A percentile compares a stretch with the other conserved stretches of the same genome.
These are phyloP conservation scores for Shiraia bambusicola DNA, from an alignment of 2,329 filamentous ascomycete genomes.

Conservation along the genomic window DNA sequence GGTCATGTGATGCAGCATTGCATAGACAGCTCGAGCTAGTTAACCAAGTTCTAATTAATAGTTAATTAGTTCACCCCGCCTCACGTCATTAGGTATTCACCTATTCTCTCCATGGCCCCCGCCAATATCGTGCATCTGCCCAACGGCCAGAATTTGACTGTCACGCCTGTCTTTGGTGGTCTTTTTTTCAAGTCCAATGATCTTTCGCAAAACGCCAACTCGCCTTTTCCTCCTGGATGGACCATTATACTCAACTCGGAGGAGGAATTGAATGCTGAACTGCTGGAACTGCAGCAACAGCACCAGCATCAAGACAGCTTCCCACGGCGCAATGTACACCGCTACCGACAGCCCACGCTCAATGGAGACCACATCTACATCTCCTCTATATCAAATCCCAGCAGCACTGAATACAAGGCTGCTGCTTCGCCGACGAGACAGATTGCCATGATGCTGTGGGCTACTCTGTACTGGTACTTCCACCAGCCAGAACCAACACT, in stretches of 20 bases:
- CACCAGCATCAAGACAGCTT: conserved; percentile 36
- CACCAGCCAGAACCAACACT: conserved; percentile 75
- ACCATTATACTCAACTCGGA: conserved; percentile 81
- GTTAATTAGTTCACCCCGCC: too few species aligned
- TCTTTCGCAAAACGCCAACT: conserved; percentile 59
- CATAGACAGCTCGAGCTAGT: conserved; percentile 9
- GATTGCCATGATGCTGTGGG: conserved; percentile 96
- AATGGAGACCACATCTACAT: conserved; percentile 83
- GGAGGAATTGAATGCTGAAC: conserved; percentile 31
- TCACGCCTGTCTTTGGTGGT: conserved; percentile 87
- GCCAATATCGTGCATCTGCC: conserved; percentile 67
- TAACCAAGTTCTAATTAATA: too few species aligned
- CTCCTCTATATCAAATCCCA: conserved; percentile 84
- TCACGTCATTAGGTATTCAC: conserved; percentile 17
- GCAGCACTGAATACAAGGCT: conserved; percentile 75
- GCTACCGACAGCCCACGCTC: conserved; percentile 74
- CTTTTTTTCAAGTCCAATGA: conserved; percentile 86
- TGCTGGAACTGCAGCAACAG: conserved; percentile 35
- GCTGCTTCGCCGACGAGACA: conserved; percentile 79
- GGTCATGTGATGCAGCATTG: neutral
- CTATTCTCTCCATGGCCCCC: conserved; percentile 43
- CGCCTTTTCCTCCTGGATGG: conserved; percentile 83
- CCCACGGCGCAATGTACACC: conserved; percentile 53
- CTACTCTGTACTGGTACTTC: conserved; percentile 96
- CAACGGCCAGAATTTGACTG: conserved; percentile 81